Evolutionary conservation across 2,329 filamentous ascomycete species (phyloP).

Genomic region (Diplodia intermedia): DNA sequence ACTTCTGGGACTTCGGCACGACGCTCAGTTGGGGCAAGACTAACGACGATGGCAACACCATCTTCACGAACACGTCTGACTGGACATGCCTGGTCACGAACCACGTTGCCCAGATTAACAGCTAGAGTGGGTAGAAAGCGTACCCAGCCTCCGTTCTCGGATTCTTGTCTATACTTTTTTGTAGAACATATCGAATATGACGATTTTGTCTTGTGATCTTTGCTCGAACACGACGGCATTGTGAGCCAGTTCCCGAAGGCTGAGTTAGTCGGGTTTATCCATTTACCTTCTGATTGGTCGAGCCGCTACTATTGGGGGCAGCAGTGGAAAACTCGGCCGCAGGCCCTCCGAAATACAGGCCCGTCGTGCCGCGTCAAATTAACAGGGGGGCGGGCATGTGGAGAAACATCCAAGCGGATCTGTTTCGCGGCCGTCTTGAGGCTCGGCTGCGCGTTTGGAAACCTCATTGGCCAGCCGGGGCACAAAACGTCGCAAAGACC

Average conservation of each 20-base stretch:
- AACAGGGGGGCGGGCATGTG: constrained; percentile 16
- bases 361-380: constrained; percentile 27
- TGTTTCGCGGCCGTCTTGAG: constrained; percentile 21
- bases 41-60: constrained; percentile 43
- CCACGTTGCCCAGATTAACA: constrained; percentile 40
- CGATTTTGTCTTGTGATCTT: background rate
- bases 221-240: constrained; percentile 1
- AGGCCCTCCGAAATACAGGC: constrained; percentile 23
- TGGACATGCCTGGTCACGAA: constrained; percentile 44
- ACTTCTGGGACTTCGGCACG: constrained; percentile 47
- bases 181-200: constrained; percentile 12
- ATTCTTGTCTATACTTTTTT: constrained; percentile 16
- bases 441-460: constrained; percentile 12
- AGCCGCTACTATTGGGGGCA: background rate
- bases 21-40: constrained; percentile 39
- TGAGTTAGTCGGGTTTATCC: constrained; percentile 17
- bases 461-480: constrained; percentile 14
- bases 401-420: constrained; percentile 15
- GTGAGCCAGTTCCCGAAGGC: background rate
- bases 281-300: background rate
- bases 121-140: constrained; percentile 25
- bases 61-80: constrained; percentile 41
- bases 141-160: background rate
- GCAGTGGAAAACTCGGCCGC: constrained; percentile 8
- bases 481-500: constrained; percentile 5